Base-by-base conservation (phyloP, 225 moss, liverwort and hornwort genomes). In the Straminergon stramineum region DNA sequence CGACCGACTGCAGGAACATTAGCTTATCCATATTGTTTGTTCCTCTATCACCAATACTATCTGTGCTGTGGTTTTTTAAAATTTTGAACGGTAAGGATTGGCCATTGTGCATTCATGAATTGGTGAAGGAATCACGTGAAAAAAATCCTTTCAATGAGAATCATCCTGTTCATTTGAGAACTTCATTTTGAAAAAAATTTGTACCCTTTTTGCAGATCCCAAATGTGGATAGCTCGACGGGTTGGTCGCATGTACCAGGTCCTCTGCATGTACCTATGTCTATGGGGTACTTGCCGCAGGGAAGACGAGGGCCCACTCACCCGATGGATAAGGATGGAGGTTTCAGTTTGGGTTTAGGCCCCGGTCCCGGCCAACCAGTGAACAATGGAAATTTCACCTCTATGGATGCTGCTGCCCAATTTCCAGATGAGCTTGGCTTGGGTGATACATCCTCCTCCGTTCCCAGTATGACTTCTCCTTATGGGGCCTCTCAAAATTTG, bases 391-490 rank as follows among this genome's bases (percentile, higher is more conserved):
- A 93, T 78, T 99, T 95, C 51, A 90, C 94, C 69, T 96, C 97
- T 45, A 92, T 94, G 88, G 99, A 99, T 94, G 96, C 99, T 35
- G 97, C 99, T 89, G 96, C 99, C 79, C 97, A 96, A 91, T 99
- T 99, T 90, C 99, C 99, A n/a, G 99, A 99, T 94, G 99, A 99
- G 91, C 97, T 97, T 90, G 97, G 96, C 87, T 93, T 99, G 90
- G 98, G 97, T 87, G 98, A 99, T 91, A 95, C 96, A 82, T 97
- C 99, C 68, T 95, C 96, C 79, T 94, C 96, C 84, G 92, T 95
- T 74, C 91, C 96, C 52, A 96, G 93, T 87, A 89, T 91, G 66
- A 91, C 87, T 91, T 93, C 97, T 92, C 90, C 94, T 75, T 99
- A 95, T 78, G 92, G 96, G 48, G 80, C 88, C 74, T 93, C 94